phyloP scores from a whole-genome alignment of 768 basidiomycete species.

The Cystofilobasidium bisporidii region DNA sequence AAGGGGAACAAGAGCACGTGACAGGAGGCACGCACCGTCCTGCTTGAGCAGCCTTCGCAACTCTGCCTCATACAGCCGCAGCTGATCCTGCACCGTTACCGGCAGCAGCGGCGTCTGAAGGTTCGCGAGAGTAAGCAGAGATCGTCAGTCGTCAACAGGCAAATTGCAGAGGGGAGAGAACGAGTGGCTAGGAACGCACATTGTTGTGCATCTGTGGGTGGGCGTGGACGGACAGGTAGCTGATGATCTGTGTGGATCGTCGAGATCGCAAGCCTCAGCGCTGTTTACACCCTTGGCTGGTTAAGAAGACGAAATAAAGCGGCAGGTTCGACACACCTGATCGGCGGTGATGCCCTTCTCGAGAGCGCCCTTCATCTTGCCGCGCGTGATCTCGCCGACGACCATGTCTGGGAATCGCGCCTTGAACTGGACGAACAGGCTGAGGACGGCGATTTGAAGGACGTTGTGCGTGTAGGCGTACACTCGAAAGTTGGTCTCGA shows the following conservation, averaged over 20 bases:
- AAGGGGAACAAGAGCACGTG: not conserved
- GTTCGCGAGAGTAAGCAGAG: not conserved
- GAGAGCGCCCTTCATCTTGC: conserved; percentile 89
- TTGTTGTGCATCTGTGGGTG: conserved; percentile 97
- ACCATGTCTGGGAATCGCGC: conserved; percentile 94
- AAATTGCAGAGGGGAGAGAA: not conserved
- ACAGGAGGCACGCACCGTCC: conserved; percentile 64
- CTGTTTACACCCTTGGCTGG: no score
- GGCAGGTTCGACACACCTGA: no score
- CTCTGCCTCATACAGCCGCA: conserved; percentile 94
- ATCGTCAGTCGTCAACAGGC: no score
- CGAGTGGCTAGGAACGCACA: conserved; percentile 43
- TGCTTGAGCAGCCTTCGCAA: conserved; percentile 77
- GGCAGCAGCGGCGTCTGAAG: conserved; percentile 81
- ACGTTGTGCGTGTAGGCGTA: conserved; percentile 98
- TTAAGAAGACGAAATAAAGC: no score
- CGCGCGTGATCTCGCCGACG: conserved; percentile 88
- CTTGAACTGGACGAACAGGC: conserved; percentile 82
- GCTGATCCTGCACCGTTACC: conserved; percentile 95
- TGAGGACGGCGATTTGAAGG: conserved; percentile 87
- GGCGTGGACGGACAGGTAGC: conserved; percentile 85
- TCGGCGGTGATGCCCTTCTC: conserved; percentile 91
- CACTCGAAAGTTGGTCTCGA: conserved; percentile 96
- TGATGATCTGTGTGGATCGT: conserved; percentile 62
- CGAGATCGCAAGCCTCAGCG: conserved; percentile 6